Base-by-base conservation (phyloP, 2,329 filamentous ascomycete species). In the Didymella arachidicola region DNA sequence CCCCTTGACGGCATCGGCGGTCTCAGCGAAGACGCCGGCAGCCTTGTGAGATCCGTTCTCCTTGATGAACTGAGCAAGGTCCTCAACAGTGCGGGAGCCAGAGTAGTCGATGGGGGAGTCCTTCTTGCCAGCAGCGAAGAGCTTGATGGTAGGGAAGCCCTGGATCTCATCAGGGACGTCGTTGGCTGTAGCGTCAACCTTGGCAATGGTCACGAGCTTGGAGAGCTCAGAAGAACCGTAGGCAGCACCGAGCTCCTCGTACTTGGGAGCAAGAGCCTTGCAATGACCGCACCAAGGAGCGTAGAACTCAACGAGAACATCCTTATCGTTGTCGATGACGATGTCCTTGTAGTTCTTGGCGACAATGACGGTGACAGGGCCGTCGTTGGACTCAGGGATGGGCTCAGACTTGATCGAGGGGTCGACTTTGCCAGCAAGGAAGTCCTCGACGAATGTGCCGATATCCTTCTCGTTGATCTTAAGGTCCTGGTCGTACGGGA, bases 61-160 rank as follows among this genome's bases (percentile, higher is more conserved):
- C 81, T 92, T 89, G 79, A 99, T 86, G 83, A 99, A 99, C 72
- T 89, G 86, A 74, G 91, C 89, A 61, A 99, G 87, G 78, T 98
- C 95, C 83, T 97, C 92, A 56, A 97, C 82, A 54, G 92, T 95
- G 74, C 95, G 92, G 66, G 89, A 86, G 71, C 95, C 95, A 66
- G 84, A 86, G 87, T 97, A 99, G 71, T 92, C 92, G 64, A 97
- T 80, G 59, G 95, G 91, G 69, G 87, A 83, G 74, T 86, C 84
- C 88, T 99, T 99, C 80, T 86, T 85, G 73, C 93, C 93, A 71
- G 95, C 95, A 65, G 92, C 87, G 90, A 88, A 99, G 69, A 99
- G 87, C 87, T 98, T 98, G 87, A 99, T 97, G 79, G 95, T 99
- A 57, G 95, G 95, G 90, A 99, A 99, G 65, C 95, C 95, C 80